Percentiles rank a stretch among this genome's conserved stretches.
These are phyloP conservation scores for Monosporozyma unispora DNA, from an alignment of 805 yeast genomes.

Conservation along the genomic window DNA sequence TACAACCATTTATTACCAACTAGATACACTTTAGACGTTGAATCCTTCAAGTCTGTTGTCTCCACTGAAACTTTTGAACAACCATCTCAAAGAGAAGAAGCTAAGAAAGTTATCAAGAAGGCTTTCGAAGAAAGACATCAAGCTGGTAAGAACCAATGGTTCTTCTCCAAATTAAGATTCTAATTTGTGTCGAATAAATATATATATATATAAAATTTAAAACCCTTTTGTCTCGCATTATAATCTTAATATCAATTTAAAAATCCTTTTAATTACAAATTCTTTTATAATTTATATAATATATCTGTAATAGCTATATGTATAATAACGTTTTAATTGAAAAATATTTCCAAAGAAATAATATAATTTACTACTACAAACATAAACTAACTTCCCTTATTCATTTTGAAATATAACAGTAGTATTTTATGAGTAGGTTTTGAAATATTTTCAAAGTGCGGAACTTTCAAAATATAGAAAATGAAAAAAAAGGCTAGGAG, in stretches of 20 bases:
- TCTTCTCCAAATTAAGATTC: constrained; percentile 95
- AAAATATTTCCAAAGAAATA: neutral
- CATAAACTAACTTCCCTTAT: too few species aligned
- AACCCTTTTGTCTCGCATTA: neutral
- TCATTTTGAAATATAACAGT: too few species aligned
- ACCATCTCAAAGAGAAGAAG: constrained; percentile 98
- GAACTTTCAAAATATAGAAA: too few species aligned
- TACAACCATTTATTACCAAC: constrained; percentile 99
- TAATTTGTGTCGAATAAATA: constrained; percentile 33
- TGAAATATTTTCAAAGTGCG: too few species aligned
- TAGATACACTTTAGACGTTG: constrained; percentile 97
- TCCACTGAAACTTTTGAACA: constrained; percentile 91
- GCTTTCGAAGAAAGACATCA: constrained; percentile 99
- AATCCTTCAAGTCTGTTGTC: constrained; percentile 83
- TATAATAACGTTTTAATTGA: neutral
- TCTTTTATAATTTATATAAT: constrained; percentile 3
- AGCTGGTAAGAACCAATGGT: constrained; percentile 99
- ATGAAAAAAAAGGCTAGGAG: too few species aligned
- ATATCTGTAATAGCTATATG: neutral
- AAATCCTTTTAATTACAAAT: constrained; percentile 1
- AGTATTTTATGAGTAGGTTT: too few species aligned
- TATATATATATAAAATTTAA: neutral
- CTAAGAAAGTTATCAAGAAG: constrained; percentile 97
- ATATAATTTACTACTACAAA: too few species aligned
- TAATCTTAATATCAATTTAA: neutral